Base-by-base conservation (phyloP, 176 grass and related monocot species). In the Zizania latifolia region DNA sequence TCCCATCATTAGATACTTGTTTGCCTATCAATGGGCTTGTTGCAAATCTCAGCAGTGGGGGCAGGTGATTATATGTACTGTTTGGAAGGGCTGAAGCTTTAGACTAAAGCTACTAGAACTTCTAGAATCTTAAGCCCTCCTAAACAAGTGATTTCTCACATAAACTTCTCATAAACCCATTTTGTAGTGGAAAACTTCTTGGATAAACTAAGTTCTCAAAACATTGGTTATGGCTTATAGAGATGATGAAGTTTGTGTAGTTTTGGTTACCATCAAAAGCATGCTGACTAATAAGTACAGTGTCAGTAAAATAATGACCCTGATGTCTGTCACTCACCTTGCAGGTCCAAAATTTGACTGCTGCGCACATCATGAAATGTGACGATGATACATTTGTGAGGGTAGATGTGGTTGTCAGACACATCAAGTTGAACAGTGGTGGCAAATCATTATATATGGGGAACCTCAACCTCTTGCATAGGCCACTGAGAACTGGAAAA, bases 361-460 rank as follows among this genome's bases (percentile, higher is more conserved):
- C 90, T 58, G 81, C 80, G 55, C 86, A 93, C 69, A 85, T 97
- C 57, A 93, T 97, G 94, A 97, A 97, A 85, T 91, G 90, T 0
- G 90, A 97, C 7, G 94, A 97, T 6, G 94, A 97, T 86, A 93
- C 94, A 65, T 97, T 97, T 80, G 86, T 93, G 76, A 85, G 94
- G 68, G 74, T 93, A 87, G 89, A 93, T 87, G 70, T 89, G 65
- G 82, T 97, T 72, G 57, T 93, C 41, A 82, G 81, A 45, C 84
- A 88, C 68, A 87, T 93, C 35, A 97, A 93, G 58, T 84, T 88
- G 79, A 70, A 86, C 43, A 70, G 15, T 26, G 44, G 54, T 30
- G 70, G 40, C 54, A 93, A 76, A 66, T 83, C 94, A 58, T 78
- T 93, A 73, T 97, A 97, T 79, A 81, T 97, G 81, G 90, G 94